These are phyloP conservation scores for Coniochaeta ligniaria DNA, from an alignment of 2,329 filamentous ascomycete species.

Conservation along the genomic window DNA sequence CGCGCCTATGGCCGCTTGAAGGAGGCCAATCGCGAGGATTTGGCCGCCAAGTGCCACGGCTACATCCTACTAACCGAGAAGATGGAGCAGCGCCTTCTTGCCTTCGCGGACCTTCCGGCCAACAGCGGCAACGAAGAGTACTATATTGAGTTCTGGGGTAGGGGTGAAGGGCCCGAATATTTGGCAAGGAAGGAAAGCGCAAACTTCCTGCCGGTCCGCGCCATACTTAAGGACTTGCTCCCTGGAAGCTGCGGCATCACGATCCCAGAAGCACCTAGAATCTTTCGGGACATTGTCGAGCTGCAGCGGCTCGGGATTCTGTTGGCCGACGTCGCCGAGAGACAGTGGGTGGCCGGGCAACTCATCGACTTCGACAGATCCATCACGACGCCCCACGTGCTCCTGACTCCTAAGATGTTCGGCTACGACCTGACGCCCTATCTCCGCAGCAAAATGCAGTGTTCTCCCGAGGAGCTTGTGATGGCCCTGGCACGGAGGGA, in stretches of 20 bases:
- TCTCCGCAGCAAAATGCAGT: not conserved
- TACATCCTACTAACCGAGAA: constrained; percentile 6
- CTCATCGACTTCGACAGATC: not conserved
- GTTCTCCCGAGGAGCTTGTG: not conserved
- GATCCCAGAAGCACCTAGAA: not conserved
- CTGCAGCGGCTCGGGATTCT: not conserved
- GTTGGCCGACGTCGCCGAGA: not conserved
- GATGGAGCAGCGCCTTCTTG: not conserved
- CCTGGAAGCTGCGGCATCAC: not conserved
- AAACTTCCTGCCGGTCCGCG: not conserved
- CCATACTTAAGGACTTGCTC: not conserved
- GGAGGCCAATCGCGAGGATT: constrained; percentile 4
- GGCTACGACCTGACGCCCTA: too few relatives aligned
- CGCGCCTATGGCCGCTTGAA: constrained; percentile 10
- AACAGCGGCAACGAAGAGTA: not conserved
- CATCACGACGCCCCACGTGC: not conserved
- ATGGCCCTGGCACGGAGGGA: not conserved
- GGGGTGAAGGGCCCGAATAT: not conserved
- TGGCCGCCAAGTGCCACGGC: constrained; percentile 7
- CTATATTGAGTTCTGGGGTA: too few relatives aligned
- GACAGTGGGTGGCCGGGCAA: not conserved
- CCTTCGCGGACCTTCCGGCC: not conserved
- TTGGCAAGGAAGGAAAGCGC: not conserved
- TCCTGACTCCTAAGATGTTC: not conserved
- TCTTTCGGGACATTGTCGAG: not conserved